Percentiles rank a stretch among this genome's conserved stretches.
phyloP scores from a whole-genome alignment of 2,329 filamentous ascomycete genomes.

The Fusarium incarnatum region DNA sequence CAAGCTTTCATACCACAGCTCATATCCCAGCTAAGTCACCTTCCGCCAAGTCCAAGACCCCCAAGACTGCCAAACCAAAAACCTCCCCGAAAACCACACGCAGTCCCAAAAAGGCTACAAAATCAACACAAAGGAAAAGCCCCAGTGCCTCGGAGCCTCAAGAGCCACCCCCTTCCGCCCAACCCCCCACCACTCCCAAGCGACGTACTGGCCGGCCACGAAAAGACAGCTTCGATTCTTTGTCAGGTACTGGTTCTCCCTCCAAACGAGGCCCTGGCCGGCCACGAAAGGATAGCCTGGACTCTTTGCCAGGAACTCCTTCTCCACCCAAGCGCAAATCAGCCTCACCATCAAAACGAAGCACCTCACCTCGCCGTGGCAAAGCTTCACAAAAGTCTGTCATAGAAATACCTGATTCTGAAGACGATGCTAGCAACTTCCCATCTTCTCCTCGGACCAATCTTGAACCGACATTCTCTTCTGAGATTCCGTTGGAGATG shows the following conservation, averaged over 20 bases:
- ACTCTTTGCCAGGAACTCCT: conserved; percentile 4
- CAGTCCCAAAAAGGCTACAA: conserved; percentile 47
- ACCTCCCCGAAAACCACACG: conserved; percentile 10
- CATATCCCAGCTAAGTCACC: conserved; percentile 37
- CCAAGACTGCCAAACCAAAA: conserved; percentile 35
- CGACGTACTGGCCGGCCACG: conserved; percentile 56
- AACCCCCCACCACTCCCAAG: conserved; percentile 51
- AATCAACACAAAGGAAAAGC: conserved; percentile 51
- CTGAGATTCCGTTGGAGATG: conserved; percentile 57
- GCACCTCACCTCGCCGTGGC: conserved; percentile 27
- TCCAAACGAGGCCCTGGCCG: conserved; percentile 56
- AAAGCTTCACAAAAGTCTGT: conserved; percentile 31
- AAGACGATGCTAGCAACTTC: conserved; percentile 51
- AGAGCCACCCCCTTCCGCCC: conserved; percentile 53
- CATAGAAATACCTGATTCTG: conserved; percentile 66
- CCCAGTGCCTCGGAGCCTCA: conserved; percentile 41
- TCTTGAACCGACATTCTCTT: conserved; percentile 57
- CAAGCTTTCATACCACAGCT: conserved; percentile 34
- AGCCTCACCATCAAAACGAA: conserved; percentile 25
- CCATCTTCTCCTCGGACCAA: conserved; percentile 52
- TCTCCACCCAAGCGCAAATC: conserved; percentile 22
- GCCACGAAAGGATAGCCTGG: conserved; percentile 53
- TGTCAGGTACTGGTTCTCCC: conserved; percentile 1
- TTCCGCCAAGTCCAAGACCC: conserved; percentile 17
- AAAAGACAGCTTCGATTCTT: conserved; percentile 48